A percentile compares a stretch with the other conserved stretches of the same genome.
These are phyloP conservation scores for Talaromyces sp. DNA, from an alignment of 2,329 filamentous ascomycete species.

Conservation along the genomic window DNA sequence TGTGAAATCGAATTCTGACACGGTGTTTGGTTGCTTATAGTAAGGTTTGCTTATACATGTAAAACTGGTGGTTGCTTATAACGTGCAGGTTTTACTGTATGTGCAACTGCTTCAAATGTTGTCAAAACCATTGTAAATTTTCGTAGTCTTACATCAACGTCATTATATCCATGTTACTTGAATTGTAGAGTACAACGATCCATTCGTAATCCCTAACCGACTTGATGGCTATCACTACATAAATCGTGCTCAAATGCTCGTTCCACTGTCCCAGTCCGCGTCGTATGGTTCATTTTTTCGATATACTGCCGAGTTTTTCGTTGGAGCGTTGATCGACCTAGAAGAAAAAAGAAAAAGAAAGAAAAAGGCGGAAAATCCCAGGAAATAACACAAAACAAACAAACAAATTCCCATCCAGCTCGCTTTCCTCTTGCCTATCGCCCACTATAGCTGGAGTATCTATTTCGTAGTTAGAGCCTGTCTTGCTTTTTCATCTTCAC, in stretches of 20 bases:
- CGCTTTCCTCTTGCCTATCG: conserved; percentile 26
- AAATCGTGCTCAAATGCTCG: background rate
- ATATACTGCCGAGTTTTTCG: background rate
- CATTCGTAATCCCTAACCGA: background rate
- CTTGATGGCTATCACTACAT: background rate
- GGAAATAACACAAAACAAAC: conserved; percentile 12
- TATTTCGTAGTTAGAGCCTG: conserved; percentile 15
- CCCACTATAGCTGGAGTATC: conserved; percentile 34
- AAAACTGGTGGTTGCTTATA: no score
- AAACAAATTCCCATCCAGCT: conserved; percentile 27
- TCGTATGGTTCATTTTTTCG: background rate
- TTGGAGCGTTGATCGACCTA: background rate
- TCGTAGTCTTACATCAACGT: background rate
- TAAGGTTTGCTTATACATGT: no score
- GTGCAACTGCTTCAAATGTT: no score
- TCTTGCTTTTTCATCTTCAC: background rate
- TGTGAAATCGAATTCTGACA: no score
- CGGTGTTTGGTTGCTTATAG: no score
- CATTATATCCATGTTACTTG: background rate
- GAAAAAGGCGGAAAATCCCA: background rate
- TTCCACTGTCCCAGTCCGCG: background rate
- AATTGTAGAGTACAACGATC: background rate
- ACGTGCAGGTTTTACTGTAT: no score
- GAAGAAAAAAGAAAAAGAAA: background rate
- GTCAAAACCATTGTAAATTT: background rate